Percentiles rank a stretch among this genome's conserved stretches.
These are phyloP conservation scores for Aegilops bicornis DNA, from an alignment of 176 grass and related monocot genomes.

Conservation along the genomic window DNA sequence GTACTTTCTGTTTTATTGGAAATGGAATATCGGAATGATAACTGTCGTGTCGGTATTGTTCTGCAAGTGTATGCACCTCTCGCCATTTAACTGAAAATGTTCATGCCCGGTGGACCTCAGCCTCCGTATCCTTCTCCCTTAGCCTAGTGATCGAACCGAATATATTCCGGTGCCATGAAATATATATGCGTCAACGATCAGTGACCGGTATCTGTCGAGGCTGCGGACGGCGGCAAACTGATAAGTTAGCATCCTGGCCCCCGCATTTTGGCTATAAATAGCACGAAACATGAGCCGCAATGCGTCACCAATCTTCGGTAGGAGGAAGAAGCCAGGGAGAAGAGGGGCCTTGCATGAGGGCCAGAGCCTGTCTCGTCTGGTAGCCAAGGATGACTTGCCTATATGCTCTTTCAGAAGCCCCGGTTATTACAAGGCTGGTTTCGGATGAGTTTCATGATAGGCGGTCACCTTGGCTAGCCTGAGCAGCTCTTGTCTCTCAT, in stretches of 20 bases:
- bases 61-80: background rate
- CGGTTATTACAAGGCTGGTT: background rate
- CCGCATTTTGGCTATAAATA: conserved; percentile 36
- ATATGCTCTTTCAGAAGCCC: conserved; percentile 19
- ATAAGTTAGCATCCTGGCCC: background rate
- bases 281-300: background rate
- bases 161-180: conserved; percentile 18
- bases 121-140: background rate
- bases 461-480: conserved; percentile 70
- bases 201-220: conserved; percentile 2
- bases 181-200: background rate
- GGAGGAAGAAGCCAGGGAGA: conserved; percentile 18
- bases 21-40: conserved; percentile 26
- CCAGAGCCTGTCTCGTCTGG: conserved; percentile 34
- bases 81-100: background rate
- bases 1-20: background rate
- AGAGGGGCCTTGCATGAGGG: conserved; percentile 54
- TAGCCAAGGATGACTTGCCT: conserved; percentile 85
- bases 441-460: conserved; percentile 35
- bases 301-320: background rate
- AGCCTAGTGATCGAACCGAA: conserved; percentile 3
- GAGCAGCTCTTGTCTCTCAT: conserved; percentile 48
- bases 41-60: background rate
- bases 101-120: background rate
- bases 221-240: background rate